phyloP scores from a whole-genome alignment of 2,329 filamentous ascomycete genomes.

The Mycosphaerella sp. region DNA sequence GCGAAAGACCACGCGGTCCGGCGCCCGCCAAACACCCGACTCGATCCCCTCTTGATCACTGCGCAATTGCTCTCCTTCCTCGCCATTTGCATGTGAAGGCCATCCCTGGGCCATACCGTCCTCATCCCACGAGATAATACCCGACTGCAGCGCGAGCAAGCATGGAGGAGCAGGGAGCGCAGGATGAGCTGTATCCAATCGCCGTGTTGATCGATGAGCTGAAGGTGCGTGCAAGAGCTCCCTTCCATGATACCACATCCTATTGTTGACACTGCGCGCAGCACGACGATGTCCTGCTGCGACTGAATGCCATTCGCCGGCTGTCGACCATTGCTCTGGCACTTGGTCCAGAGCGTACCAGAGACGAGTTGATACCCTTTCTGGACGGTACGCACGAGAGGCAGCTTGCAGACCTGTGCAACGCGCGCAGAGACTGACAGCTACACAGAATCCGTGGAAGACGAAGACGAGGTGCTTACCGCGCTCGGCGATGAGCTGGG shows the following conservation, averaged over 20 bases:
- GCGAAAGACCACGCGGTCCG: neutral
- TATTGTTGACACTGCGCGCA: conserved; percentile 36
- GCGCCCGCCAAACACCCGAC: neutral
- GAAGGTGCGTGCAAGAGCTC: conserved; percentile 60
- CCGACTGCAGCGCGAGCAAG: conserved; percentile 30
- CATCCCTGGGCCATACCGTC: conserved; percentile 26
- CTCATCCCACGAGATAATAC: conserved; percentile 16
- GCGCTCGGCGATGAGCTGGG: conserved; percentile 95
- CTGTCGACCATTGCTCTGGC: conserved; percentile 97
- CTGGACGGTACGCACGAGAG: conserved; percentile 71
- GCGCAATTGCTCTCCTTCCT: conserved; percentile 8
- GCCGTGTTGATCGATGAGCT: conserved; percentile 99
- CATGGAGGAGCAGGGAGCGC: conserved; percentile 88
- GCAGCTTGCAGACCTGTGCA: neutral
- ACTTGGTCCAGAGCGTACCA: conserved; percentile 88
- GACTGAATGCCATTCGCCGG: conserved; percentile 96
- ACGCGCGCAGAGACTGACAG: conserved; percentile 29
- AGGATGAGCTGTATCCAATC: conserved; percentile 99
- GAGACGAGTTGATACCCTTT: conserved; percentile 98
- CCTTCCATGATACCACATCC: neutral
- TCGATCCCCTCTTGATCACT: neutral
- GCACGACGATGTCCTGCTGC: conserved; percentile 97
- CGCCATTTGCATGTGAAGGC: conserved; percentile 19
- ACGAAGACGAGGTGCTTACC: conserved; percentile 97
- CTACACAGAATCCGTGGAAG: conserved; percentile 84